Conservation (phyloP, 73 alveolate genomes). For the Tetrahymena elliotti region DNA sequence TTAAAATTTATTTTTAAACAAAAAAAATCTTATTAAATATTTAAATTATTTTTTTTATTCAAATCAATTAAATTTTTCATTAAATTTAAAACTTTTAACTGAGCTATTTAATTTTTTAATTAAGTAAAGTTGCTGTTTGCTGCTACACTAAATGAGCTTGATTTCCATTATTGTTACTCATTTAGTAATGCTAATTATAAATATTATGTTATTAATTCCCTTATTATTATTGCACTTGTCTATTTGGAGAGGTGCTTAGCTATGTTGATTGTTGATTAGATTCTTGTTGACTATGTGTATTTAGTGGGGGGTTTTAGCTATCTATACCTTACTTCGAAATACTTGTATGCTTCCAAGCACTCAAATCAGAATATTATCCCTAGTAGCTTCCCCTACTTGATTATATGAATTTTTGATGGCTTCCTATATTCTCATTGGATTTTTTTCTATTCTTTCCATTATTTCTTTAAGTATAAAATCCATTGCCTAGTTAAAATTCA, state of each 20-base stretch:
- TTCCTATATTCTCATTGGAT: not conserved
- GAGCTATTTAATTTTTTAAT: not conserved
- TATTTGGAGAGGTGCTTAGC: not conserved
- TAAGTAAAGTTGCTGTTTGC: not conserved
- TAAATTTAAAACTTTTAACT: not conserved
- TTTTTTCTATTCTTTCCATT: not conserved
- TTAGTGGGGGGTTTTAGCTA: not conserved
- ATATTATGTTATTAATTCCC: not conserved
- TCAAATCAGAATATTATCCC: not conserved
- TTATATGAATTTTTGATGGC: not conserved
- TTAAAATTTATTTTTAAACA: not conserved
- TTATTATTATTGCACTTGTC: not conserved
- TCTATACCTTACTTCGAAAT: not conserved
- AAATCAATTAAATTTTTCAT: not conserved
- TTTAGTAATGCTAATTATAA: not conserved
- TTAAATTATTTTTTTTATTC: no score
- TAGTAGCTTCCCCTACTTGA: not conserved
- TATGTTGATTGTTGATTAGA: not conserved
- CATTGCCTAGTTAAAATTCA: not conserved
- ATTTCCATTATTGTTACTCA: not conserved
- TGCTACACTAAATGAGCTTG: not conserved
- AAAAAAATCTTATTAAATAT: no score
- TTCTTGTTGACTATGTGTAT: not conserved
- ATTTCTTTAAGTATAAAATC: not conserved
- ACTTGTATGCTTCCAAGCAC: not conserved